Evolutionary conservation across 208 protist genomes (phyloP).

Genomic region (Leptomonas seymouri): DNA sequence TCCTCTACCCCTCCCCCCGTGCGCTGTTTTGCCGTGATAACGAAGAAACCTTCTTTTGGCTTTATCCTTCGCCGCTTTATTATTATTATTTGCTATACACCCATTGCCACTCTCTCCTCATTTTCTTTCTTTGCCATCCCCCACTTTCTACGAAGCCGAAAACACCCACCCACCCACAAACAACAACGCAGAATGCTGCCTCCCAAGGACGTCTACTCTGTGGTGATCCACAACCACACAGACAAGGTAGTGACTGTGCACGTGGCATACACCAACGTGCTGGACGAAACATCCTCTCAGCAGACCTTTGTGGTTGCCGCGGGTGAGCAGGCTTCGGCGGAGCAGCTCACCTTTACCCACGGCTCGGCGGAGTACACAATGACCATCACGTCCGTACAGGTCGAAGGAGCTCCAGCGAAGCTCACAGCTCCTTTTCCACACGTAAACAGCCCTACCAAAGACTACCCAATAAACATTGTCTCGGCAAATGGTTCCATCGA

Average conservation of each 20-base stretch:
- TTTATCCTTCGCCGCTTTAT: conserved; percentile 8
- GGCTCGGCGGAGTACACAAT: conserved; percentile 30
- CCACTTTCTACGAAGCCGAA: conserved; percentile 9
- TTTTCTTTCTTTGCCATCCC: conserved; percentile 8
- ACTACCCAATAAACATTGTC: conserved; percentile 49
- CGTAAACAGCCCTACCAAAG: conserved; percentile 46
- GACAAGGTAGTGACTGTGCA: conserved; percentile 35
- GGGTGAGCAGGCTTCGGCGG: conserved; percentile 25
- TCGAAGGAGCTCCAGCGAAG: conserved; percentile 28
- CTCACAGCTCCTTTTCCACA: conserved; percentile 45
- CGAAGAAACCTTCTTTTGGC: background rate
- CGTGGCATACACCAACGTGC: conserved; percentile 40
- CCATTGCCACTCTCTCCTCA: background rate
- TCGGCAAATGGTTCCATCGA: conserved; percentile 9
- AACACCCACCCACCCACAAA: too few species aligned
- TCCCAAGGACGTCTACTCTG: conserved; percentile 73
- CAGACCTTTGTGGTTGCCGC: conserved; percentile 24
- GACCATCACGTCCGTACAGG: conserved; percentile 38
- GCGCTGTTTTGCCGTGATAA: background rate
- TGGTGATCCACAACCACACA: conserved; percentile 52
- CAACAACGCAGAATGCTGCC: conserved; percentile 48
- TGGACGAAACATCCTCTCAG: conserved; percentile 9
- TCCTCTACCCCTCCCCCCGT: too few species aligned
- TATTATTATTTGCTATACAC: background rate
- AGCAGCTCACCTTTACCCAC: conserved; percentile 39